Evolutionary conservation across 768 basidiomycete genomes (phyloP), one percentile per base, ranked within the genome.

Genomic region (Hypsizygus marmoreus): DNA sequence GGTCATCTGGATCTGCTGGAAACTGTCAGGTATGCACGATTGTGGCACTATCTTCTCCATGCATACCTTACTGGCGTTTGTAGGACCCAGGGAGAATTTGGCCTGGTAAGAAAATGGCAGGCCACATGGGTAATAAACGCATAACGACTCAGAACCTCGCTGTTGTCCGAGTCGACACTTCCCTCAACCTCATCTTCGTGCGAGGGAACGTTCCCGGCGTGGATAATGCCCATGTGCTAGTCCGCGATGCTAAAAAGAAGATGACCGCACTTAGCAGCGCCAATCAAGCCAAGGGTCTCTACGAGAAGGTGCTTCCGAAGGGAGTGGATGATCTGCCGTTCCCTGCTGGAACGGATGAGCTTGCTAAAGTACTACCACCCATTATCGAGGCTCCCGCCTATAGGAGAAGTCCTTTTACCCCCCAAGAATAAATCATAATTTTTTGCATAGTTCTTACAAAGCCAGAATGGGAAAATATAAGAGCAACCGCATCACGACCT

Each of bases 31-130:
- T 93, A 53, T 50, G 76, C n/a, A n/a, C n/a, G n/a, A n/a, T n/a
- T n/a, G n/a, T n/a, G n/a, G 12, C 14, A 16, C 13, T 42, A 16
- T 30, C 30, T 33, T 8, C 40, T 12, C 43, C 24, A 25, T 40
- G 35, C 32, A 25, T 36, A 33, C 22, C 40, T 26, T 41, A 45
- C 37, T 38, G 47, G 31, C 36, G 49, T 12, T 50, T n/a, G 4
- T 32, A 98, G 94, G 94, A 97, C 59, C 95, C 97, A 19, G 97
- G 97, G 36, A 84, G 97, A 58, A 77, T 97, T 4, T 93, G 90
- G 71, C 97, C 97, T 3, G 97, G 97, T 28, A 97, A 94, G 73
- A 98, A 97, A 75, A 97, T 97, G 95, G 84, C 95, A 8, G 97
- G 97, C 25, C 86, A 85, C 17, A 84, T 97, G 75, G 97, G 97